phyloP scores from a whole-genome alignment of 2,329 filamentous ascomycete species.

The Sodiomyces alkalinus region DNA sequence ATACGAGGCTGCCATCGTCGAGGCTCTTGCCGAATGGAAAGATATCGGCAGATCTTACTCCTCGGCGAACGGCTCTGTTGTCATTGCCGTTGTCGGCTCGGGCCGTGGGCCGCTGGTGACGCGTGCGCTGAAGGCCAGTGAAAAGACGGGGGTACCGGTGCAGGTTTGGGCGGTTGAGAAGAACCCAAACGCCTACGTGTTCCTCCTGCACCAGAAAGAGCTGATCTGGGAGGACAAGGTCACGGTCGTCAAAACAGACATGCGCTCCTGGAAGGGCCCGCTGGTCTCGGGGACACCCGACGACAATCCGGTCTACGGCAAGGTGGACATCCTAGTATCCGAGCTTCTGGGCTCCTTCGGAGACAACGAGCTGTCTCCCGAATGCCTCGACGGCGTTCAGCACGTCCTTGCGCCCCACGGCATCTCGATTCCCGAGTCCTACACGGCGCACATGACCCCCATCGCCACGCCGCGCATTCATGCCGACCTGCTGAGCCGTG shows the following conservation, averaged over 20 bases:
- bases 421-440: conserved; percentile 85
- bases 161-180: conserved; percentile 92
- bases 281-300: conserved; percentile 27
- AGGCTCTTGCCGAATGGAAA: conserved; percentile 70
- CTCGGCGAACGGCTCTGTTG: conserved; percentile 53
- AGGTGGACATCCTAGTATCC: conserved; percentile 85
- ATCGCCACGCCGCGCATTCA: conserved; percentile 77
- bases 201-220: conserved; percentile 75
- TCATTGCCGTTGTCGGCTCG: conserved; percentile 85
- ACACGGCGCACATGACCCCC: conserved; percentile 87
- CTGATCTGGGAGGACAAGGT: conserved; percentile 68
- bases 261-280: conserved; percentile 91
- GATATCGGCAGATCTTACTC: conserved; percentile 58
- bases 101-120: conserved; percentile 87
- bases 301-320: conserved; percentile 34
- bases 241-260: conserved; percentile 86
- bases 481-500: conserved; percentile 58
- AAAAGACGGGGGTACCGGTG: conserved; percentile 59
- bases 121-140: conserved; percentile 67
- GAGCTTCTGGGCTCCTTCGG: conserved; percentile 91
- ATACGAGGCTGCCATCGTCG: conserved; percentile 74
- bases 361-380: conserved; percentile 92
- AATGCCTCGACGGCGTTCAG: conserved; percentile 92
- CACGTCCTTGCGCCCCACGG: conserved; percentile 71
- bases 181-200: conserved; percentile 93